Conservation (phyloP, 2,329 filamentous ascomycete genomes). For the Metarhizium brunneum region DNA sequence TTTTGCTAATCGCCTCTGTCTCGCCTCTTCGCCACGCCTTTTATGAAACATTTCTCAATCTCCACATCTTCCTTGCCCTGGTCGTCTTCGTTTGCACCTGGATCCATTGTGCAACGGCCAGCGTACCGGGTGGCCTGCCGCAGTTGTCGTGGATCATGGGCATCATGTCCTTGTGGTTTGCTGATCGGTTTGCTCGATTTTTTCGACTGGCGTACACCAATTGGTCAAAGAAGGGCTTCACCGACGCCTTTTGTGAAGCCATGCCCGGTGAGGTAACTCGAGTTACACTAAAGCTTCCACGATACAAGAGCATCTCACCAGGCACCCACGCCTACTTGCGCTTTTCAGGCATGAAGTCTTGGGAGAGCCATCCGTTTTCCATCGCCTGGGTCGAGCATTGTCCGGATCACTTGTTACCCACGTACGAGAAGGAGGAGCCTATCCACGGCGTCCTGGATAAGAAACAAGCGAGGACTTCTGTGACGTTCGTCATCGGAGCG, state of each 20-base stretch:
- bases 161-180: slow-evolving; percentile 66
- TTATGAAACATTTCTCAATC: slow-evolving; percentile 90
- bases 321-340: slow-evolving; percentile 70
- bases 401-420: slow-evolving; percentile 27
- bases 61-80: slow-evolving; percentile 70
- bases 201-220: slow-evolving; percentile 57
- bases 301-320: slow-evolving; percentile 54
- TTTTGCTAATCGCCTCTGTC: slow-evolving; percentile 61
- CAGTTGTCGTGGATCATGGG: slow-evolving; percentile 68
- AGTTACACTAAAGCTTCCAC: slow-evolving; percentile 61
- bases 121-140: slow-evolving; percentile 48
- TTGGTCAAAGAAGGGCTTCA: slow-evolving; percentile 48
- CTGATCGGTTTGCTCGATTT: slow-evolving; percentile 59
- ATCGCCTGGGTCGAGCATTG: slow-evolving; percentile 62
- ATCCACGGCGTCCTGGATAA: slow-evolving; percentile 30
- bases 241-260: slow-evolving; percentile 56
- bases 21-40: slow-evolving; percentile 86
- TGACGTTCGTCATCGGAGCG: slow-evolving; percentile 80
- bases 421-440: slow-evolving; percentile 32
- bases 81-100: slow-evolving; percentile 63
- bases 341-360: slow-evolving; percentile 54
- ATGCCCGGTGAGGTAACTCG: slow-evolving; percentile 62
- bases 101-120: slow-evolving; percentile 64
- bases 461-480: slow-evolving; percentile 35
- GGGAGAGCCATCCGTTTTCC: slow-evolving; percentile 72